Percentiles rank a stretch among this genome's conserved stretches.
These are phyloP conservation scores for Didymella keratinophila DNA, from an alignment of 2,329 filamentous ascomycete genomes.

Conservation along the genomic window DNA sequence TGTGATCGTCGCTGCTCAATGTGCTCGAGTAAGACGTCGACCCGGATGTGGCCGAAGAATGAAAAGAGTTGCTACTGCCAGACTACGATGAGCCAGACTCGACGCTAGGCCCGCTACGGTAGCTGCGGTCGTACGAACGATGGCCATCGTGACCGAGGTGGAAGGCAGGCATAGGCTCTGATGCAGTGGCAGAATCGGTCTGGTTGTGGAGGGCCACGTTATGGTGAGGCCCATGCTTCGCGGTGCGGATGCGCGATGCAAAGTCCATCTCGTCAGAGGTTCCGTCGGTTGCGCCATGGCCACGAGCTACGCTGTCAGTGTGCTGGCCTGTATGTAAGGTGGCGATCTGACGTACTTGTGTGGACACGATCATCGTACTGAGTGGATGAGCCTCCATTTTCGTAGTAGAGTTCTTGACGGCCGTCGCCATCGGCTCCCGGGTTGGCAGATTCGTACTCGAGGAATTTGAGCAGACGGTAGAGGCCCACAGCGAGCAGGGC, in stretches of 20 bases:
- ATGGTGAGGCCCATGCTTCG: conserved; percentile 10
- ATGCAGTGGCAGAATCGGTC: not conserved
- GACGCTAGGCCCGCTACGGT: conserved; percentile 36
- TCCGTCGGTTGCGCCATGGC: conserved; percentile 41
- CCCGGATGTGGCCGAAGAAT: conserved; percentile 8
- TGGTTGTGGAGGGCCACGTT: conserved; percentile 11
- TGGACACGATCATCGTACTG: conserved; percentile 10
- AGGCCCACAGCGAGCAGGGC: conserved; percentile 57
- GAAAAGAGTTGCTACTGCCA: conserved; percentile 29
- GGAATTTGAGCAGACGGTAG: conserved; percentile 58
- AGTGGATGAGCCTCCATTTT: conserved; percentile 30
- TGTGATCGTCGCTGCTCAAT: conserved; percentile 22
- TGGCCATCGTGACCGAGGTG: conserved; percentile 41
- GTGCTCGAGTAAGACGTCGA: conserved; percentile 24
- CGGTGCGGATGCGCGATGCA: conserved; percentile 21
- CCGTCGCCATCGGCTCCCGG: conserved; percentile 58
- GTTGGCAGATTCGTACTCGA: conserved; percentile 61
- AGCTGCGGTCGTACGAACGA: conserved; percentile 36
- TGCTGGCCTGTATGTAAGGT: conserved; percentile 5
- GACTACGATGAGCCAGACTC: conserved; percentile 42
- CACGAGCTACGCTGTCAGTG: conserved; percentile 27
- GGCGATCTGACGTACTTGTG: conserved; percentile 20
- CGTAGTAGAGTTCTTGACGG: conserved; percentile 38
- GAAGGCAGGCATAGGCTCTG: conserved; percentile 28
- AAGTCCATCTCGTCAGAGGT: conserved; percentile 30